phyloP scores from a whole-genome alignment of 495 filamentous ascomycete species.

The Neurospora sp. region DNA sequence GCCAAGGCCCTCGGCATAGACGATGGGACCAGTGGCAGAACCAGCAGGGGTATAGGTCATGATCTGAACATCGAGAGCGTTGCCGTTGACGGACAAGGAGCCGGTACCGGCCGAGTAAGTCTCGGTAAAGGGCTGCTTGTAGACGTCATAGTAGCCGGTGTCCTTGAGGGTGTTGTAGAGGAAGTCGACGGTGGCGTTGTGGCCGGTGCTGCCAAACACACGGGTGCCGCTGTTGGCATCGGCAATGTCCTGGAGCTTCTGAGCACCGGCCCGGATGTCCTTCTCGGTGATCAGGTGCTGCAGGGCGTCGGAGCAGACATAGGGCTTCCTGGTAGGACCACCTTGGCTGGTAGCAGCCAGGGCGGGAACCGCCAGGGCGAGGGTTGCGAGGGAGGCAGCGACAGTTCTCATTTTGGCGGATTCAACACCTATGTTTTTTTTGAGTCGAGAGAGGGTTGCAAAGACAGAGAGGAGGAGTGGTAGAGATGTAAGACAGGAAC shows the following conservation, averaged over 20 bases:
- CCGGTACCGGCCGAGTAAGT: slow-evolving; percentile 24
- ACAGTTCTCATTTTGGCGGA: not conserved
- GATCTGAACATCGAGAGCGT: slow-evolving; percentile 11
- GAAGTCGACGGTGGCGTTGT: slow-evolving; percentile 55
- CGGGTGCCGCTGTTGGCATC: slow-evolving; percentile 33
- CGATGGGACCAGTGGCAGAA: slow-evolving; percentile 32
- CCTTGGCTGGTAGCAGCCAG: not conserved
- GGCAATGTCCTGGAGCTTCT: slow-evolving; percentile 35
- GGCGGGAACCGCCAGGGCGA: not conserved
- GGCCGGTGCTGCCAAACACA: slow-evolving; percentile 50
- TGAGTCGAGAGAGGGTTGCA: not conserved
- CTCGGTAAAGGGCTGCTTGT: slow-evolving; percentile 46
- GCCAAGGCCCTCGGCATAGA: slow-evolving; percentile 44
- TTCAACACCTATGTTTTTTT: not conserved
- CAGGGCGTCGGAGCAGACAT: slow-evolving; percentile 15
- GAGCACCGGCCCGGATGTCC: slow-evolving; percentile 32
- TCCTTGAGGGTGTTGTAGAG: slow-evolving; percentile 41
- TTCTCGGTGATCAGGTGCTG: slow-evolving; percentile 29
- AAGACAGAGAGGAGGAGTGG: not conserved
- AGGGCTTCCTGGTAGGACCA: slow-evolving; percentile 1
- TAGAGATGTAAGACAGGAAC: not conserved
- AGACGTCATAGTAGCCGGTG: slow-evolving; percentile 49
- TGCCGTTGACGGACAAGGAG: slow-evolving; percentile 26
- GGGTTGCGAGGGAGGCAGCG: not conserved
- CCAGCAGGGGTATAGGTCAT: slow-evolving; percentile 38